Evolutionary conservation across 2,329 filamentous ascomycete species (phyloP), one percentile per base, ranked within the genome.

Genomic region (Ceratocystis variospora): DNA sequence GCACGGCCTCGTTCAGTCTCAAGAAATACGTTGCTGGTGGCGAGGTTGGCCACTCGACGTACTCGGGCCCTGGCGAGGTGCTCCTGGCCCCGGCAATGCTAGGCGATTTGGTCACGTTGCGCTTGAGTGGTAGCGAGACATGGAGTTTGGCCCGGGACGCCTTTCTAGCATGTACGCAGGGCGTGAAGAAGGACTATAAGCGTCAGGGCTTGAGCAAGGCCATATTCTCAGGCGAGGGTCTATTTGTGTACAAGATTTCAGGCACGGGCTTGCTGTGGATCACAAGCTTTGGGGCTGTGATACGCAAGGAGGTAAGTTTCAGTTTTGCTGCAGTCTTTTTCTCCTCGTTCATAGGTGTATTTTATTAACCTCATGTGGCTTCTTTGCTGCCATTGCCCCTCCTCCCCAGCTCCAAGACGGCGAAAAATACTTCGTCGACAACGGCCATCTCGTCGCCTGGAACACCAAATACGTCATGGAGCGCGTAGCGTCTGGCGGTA

Each of bases 401-500:
- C 8, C 4, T 28, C 28, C 31, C 53, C 62, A 81, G 80, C 78
- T 87, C 33, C 76, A 74, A 57, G 82, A 86, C 12, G 87, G 87
- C 8, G 93, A 97, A 74, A 88, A 87, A 71, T 97, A 96, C 75
- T 90, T 94, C 70, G 86, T 96, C 66, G 90, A 96, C 72, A 96
- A 96, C 71, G 90, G 90, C 2, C 91, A 97, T 71, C 80, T 97
- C 0, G 91, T 97, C 0, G 93, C 94, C 0, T 99, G 94, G 94
- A 96, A 96, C 74, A 92, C 89, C 73, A 90, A 96, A 73, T 99
- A 97, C 72, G 82, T 89, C 3, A 85, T 99, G 69, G 91, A 96
- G 77, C 86, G 94, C 17, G 88, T 95, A 3, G 87, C 93, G 0
- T 94, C 89, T 2, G 94, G 94, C 1, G 94, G 94, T 46, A 86